Evolutionary conservation across 2,329 filamentous ascomycete species (phyloP).

Genomic region (Neonectria sp.): DNA sequence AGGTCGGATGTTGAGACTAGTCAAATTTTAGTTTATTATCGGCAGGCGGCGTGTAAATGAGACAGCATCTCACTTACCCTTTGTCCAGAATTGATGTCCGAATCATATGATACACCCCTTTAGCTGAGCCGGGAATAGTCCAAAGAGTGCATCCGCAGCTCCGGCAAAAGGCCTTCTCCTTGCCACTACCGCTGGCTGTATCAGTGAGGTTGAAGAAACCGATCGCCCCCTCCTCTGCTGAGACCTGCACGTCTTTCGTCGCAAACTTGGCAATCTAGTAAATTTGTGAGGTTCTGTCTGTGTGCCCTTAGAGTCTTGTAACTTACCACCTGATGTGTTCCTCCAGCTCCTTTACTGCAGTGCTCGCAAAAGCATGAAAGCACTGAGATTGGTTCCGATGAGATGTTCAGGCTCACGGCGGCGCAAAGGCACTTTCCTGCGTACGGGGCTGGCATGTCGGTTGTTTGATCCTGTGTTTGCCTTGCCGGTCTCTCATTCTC

Average conservation of each 20-base stretch:
- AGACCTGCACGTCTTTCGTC: conserved; percentile 30
- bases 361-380: conserved; percentile 43
- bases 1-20: conserved; percentile 38
- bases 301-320: accelerated
- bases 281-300: background rate
- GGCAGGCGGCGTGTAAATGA: background rate
- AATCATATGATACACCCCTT: conserved; percentile 43
- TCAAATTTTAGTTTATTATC: background rate
- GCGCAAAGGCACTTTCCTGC: conserved; percentile 41
- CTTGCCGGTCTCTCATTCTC: too few species aligned
- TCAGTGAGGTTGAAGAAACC: conserved; percentile 37
- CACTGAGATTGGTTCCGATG: conserved; percentile 34
- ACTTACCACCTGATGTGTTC: conserved; percentile 38
- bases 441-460: conserved; percentile 19
- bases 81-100: conserved; percentile 38
- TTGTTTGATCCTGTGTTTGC: too few species aligned
- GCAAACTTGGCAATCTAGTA: conserved; percentile 49
- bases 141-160: conserved; percentile 47
- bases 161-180: conserved; percentile 47
- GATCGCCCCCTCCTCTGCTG: conserved; percentile 14
- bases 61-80: conserved; percentile 39
- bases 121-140: conserved; percentile 47
- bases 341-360: conserved; percentile 40
- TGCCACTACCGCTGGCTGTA: conserved; percentile 44
- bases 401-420: conserved; percentile 22